These are phyloP conservation scores for Nicotiana noctiflora DNA, from an alignment of 257 asterid genomes.

Conservation along the genomic window DNA sequence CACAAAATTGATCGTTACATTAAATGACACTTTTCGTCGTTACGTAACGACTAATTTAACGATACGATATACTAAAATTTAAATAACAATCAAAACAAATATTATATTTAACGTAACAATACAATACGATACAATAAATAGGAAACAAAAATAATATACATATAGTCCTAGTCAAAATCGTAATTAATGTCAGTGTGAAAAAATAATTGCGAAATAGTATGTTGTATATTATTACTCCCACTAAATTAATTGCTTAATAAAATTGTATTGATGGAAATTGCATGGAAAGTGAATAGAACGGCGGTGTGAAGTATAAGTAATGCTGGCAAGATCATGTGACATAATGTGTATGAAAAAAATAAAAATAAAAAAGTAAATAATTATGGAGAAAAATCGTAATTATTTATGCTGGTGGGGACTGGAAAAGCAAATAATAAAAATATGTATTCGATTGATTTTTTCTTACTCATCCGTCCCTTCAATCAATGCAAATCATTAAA, in stretches of 20 bases:
- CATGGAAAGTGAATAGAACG: neutral
- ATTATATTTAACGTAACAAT: too few species aligned
- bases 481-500: constrained; percentile 37
- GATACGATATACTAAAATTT: too few species aligned
- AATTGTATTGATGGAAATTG: neutral
- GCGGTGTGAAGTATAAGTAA: neutral
- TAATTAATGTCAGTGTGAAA: neutral
- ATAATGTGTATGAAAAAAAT: neutral
- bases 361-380: neutral
- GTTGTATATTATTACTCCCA: neutral
- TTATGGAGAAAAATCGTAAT: neutral
- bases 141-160: too few species aligned
- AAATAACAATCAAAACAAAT: too few species aligned
- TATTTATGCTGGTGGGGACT: constrained; percentile 4
- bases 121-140: too few species aligned
- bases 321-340: neutral
- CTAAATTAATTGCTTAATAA: neutral
- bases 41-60: too few species aligned
- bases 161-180: neutral
- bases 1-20: too few species aligned
- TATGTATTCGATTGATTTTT: constrained; percentile 16
- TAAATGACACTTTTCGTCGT: too few species aligned
- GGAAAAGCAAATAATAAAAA: neutral
- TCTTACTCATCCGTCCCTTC: constrained; percentile 13
- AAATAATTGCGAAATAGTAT: neutral